A percentile compares a stretch with the other conserved stretches of the same genome.
These are phyloP conservation scores for Corchorus capsularis DNA, from an alignment of 345 rosid genomes.

Conservation along the genomic window DNA sequence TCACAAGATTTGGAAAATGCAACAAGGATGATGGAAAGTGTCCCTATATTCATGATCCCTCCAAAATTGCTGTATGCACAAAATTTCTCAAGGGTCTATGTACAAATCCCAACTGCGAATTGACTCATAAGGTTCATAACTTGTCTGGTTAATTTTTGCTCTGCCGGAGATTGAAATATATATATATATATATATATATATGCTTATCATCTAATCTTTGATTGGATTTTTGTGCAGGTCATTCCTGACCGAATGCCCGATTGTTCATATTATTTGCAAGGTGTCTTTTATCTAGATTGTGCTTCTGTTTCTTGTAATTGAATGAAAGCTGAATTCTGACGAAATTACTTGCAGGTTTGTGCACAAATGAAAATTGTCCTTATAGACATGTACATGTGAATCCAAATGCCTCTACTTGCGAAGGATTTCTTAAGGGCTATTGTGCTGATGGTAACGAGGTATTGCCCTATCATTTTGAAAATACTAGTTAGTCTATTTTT, in stretches of 20 bases:
- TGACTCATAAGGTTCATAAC: slow-evolving; percentile 84
- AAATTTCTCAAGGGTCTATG: slow-evolving; percentile 86
- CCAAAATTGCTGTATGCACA: slow-evolving; percentile 95
- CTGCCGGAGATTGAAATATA: background rate
- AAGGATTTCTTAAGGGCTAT: slow-evolving; percentile 88
- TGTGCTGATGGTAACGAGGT: slow-evolving; percentile 95
- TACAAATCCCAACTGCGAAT: slow-evolving; percentile 70
- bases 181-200: slow-evolving; percentile 10
- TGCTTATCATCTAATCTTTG: slow-evolving; percentile 25
- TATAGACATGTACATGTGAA: slow-evolving; percentile 95
- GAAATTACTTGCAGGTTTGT: slow-evolving; percentile 62
- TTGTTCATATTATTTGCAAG: slow-evolving; percentile 93
- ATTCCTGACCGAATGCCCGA: slow-evolving; percentile 99
- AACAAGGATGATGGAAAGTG: slow-evolving; percentile 94
- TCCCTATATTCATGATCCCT: slow-evolving; percentile 84
- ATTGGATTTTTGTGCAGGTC: slow-evolving; percentile 54
- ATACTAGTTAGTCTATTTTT: background rate
- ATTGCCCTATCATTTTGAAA: slow-evolving; percentile 28
- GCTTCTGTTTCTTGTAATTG: slow-evolving; percentile 7
- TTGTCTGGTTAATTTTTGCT: slow-evolving; percentile 19
- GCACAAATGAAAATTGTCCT: slow-evolving; percentile 77
- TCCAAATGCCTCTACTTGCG: slow-evolving; percentile 75
- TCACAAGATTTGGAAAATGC: slow-evolving; percentile 97
- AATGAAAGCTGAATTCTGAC: slow-evolving; percentile 19
- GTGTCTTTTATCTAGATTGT: slow-evolving; percentile 36